Evolutionary conservation across 106 monocot genomes (phyloP), one percentile per base, ranked within the genome.

Genomic region (Allium sativum): DNA sequence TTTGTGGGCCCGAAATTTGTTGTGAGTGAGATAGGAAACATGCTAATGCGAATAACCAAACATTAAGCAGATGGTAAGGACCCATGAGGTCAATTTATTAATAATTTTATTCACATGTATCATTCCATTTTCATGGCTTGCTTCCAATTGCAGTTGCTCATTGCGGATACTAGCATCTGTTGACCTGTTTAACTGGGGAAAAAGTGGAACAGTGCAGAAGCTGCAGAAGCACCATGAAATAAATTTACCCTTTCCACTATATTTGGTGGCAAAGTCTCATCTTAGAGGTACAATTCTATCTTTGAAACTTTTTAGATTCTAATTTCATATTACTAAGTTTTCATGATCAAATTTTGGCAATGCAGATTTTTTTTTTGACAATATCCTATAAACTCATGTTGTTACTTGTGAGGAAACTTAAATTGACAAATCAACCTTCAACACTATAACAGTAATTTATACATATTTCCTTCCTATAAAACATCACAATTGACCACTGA

Each of bases 191-290:
- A 70, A 59, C 42, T 82, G 82, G 82, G 64, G 15, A 22, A 73
- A 62, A 62, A 77, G 57, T 52, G 56, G 52, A 65, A 52, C 45
- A 48, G 70, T 74, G 12, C 66, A 71, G 59, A 66, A 66, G 18
- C 70, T 42, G 8, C 69, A 22, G 4, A 78, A 78, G 52, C 78
- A 82, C 59, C 77, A 74, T 20, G 82, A 82, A 18, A 44, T 74
- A 12, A 66, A 63, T 60, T 67, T 74, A 17, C 78, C 82, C 0
- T 82, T 78, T 73, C 64, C 74, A 40, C 66, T 41, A 48, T 74
- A 74, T 43, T 20, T 82, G 16, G 62, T 82, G 0, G 62, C 78
- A 13, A 66, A 71, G 12, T 78, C 82, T 18, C 77, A 82, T 66
- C 74, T 82, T 8, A 62, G 64, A 78, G 82, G 82, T 69, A 65